A percentile compares a stretch with the other conserved stretches of the same genome.
These are phyloP conservation scores for Cenchrus fungigraminus DNA, from an alignment of 176 grass and related monocot genomes.

Conservation along the genomic window DNA sequence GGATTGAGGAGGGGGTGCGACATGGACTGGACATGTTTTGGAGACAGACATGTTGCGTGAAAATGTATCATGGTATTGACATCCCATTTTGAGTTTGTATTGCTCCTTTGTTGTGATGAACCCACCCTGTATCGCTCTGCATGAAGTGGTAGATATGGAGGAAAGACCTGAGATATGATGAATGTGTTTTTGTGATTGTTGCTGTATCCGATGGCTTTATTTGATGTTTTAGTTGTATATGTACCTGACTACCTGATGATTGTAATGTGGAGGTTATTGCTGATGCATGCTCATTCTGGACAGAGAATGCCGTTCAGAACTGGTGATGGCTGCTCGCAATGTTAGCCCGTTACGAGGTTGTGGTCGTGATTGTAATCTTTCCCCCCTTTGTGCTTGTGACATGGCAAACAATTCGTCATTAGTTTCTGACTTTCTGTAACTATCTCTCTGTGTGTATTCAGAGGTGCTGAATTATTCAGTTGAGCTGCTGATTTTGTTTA, in stretches of 20 bases:
- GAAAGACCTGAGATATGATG: background rate
- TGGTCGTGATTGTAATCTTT: too few relatives aligned
- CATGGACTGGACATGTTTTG: constrained; percentile 26
- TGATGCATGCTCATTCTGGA: background rate
- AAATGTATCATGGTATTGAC: constrained; percentile 16
- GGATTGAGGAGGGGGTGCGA: background rate
- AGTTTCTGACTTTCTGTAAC: too few relatives aligned
- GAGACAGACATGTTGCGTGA: background rate
- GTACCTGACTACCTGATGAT: background rate
- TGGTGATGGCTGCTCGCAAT: too few relatives aligned
- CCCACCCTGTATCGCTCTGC: background rate
- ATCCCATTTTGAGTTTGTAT: constrained; percentile 13
- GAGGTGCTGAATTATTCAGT: too few relatives aligned
- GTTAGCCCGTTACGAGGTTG: too few relatives aligned
- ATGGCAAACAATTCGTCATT: too few relatives aligned
- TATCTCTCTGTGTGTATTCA: too few relatives aligned
- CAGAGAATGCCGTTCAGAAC: background rate
- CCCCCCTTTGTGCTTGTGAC: too few relatives aligned
- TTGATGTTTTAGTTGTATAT: background rate
- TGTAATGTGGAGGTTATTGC: background rate
- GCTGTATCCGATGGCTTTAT: background rate
- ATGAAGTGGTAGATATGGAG: constrained; percentile 30
- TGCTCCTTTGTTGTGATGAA: constrained; percentile 17
- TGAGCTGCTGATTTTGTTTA: too few relatives aligned
- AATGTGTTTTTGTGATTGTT: background rate